Conservation (phyloP, 2,329 filamentous ascomycete species). For the Paecilomyces sp. region DNA sequence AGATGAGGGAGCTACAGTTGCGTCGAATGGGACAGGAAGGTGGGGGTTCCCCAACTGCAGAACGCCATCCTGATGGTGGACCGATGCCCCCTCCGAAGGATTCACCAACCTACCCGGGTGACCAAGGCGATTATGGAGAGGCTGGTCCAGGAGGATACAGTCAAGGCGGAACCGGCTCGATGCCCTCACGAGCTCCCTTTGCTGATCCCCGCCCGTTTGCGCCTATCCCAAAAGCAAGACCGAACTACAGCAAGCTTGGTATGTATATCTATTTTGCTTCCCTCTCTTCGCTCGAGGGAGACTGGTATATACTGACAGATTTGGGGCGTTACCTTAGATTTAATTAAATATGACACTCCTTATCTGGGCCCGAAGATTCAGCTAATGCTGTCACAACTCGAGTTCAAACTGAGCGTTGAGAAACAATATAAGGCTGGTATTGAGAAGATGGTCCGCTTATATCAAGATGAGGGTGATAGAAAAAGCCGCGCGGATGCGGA, state of each 20-base stretch:
- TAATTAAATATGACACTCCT: conserved; percentile 97
- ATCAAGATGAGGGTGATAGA: conserved; percentile 93
- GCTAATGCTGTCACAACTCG: conserved; percentile 96
- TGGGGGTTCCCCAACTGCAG: conserved; percentile 35
- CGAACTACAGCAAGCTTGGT: conserved; percentile 97
- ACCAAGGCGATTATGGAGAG: conserved; percentile 59
- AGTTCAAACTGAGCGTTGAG: conserved; percentile 98
- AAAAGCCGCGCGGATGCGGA: conserved; percentile 94
- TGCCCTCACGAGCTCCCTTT: conserved; percentile 76
- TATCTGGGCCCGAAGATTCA: conserved; percentile 96
- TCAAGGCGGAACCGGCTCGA: conserved; percentile 60
- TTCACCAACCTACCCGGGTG: conserved; percentile 43
- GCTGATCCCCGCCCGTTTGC: conserved; percentile 63
- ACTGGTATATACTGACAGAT: background rate
- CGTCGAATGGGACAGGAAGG: conserved; percentile 58
- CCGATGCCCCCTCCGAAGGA: conserved; percentile 72
- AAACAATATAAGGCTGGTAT: conserved; percentile 98
- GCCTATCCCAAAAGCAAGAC: conserved; percentile 63
- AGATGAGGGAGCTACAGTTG: conserved; percentile 79
- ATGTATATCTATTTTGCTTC: conserved; percentile 25
- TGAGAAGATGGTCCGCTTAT: conserved; percentile 98
- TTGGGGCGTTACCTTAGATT: conserved; percentile 51
- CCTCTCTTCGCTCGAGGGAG: background rate
- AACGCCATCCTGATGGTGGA: conserved; percentile 40
- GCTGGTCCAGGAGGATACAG: conserved; percentile 47